These are phyloP conservation scores for Ophiostoma piceae DNA, from an alignment of 2,329 filamentous ascomycete genomes.

Conservation along the genomic window DNA sequence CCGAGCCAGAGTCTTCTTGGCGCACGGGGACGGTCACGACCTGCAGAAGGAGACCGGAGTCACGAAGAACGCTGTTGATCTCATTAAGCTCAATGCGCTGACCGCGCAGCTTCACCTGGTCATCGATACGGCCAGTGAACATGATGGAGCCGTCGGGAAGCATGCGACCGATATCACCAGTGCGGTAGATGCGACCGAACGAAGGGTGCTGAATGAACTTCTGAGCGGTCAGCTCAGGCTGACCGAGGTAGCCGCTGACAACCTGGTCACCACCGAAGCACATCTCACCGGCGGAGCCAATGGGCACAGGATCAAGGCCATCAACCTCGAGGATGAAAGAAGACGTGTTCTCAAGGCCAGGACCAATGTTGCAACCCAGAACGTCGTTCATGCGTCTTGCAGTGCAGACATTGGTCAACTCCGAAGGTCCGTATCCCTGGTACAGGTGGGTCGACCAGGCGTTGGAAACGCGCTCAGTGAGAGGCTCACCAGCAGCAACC, in stretches of 20 bases:
- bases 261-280: constrained; percentile 85
- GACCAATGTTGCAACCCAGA: constrained; percentile 69
- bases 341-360: constrained; percentile 69
- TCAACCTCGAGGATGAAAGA: constrained; percentile 55
- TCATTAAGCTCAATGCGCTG: constrained; percentile 75
- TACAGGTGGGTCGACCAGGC: constrained; percentile 67
- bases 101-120: constrained; percentile 76
- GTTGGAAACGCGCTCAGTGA: constrained; percentile 66
- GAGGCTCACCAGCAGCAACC: constrained; percentile 83
- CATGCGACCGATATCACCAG: constrained; percentile 76
- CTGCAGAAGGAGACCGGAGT: constrained; percentile 48
- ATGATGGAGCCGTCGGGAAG: constrained; percentile 69
- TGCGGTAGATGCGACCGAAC: constrained; percentile 72
- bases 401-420: constrained; percentile 84
- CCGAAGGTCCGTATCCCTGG: constrained; percentile 79
- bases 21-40: constrained; percentile 59
- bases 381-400: constrained; percentile 60
- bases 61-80: constrained; percentile 59
- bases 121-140: constrained; percentile 68
- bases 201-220: constrained; percentile 65
- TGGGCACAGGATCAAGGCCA: constrained; percentile 52
- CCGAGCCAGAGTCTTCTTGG: constrained; percentile 35
- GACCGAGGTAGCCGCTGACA: constrained; percentile 66
- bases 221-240: constrained; percentile 53
- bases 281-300: constrained; percentile 72